Percentiles rank a stretch among this genome's conserved stretches.
These are phyloP conservation scores for Podaxis sp. DNA, from an alignment of 768 basidiomycete species.

Conservation along the genomic window DNA sequence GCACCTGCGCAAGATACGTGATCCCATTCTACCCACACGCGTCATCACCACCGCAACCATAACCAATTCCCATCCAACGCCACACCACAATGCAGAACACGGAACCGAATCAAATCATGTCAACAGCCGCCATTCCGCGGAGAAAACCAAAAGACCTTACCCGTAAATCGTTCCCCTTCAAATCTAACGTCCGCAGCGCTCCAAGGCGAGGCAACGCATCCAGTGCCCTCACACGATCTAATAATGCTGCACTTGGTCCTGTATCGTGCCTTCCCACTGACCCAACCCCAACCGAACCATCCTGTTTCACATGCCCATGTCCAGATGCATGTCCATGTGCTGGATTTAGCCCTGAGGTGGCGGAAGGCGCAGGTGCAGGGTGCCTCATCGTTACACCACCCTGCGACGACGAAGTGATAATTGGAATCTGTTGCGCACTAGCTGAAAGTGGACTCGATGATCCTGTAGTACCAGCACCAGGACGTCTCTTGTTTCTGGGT, in stretches of 20 bases:
- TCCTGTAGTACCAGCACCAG: constrained; percentile 34
- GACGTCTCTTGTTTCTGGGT: constrained; percentile 9
- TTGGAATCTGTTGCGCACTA: constrained; percentile 49
- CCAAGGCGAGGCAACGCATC: constrained; percentile 86
- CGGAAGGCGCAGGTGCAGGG: constrained; percentile 22
- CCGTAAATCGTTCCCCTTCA: constrained; percentile 89
- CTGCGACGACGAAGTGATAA: constrained; percentile 66
- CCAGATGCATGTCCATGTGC: constrained; percentile 1
- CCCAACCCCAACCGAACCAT: constrained; percentile 16
- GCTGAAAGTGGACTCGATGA: constrained; percentile 44
- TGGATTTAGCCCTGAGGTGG: constrained; percentile 8
- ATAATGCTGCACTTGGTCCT: constrained; percentile 71
- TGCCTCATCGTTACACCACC: constrained; percentile 53
- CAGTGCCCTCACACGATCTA: constrained; percentile 88
- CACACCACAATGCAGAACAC: no score
- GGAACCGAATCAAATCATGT: background rate
- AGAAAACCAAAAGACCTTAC: constrained; percentile 45
- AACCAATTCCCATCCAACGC: no score
- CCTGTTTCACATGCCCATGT: constrained; percentile 19
- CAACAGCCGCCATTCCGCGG: constrained; percentile 8
- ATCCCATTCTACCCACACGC: constrained; percentile 62
- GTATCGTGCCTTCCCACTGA: constrained; percentile 29
- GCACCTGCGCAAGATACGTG: constrained; percentile 88
- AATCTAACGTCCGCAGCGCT: constrained; percentile 82
- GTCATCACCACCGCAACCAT: no score